A percentile compares a stretch with the other conserved stretches of the same genome.
These are phyloP conservation scores for Annona cherimola DNA, from an alignment of 164 flowering plant species.

Conservation along the genomic window DNA sequence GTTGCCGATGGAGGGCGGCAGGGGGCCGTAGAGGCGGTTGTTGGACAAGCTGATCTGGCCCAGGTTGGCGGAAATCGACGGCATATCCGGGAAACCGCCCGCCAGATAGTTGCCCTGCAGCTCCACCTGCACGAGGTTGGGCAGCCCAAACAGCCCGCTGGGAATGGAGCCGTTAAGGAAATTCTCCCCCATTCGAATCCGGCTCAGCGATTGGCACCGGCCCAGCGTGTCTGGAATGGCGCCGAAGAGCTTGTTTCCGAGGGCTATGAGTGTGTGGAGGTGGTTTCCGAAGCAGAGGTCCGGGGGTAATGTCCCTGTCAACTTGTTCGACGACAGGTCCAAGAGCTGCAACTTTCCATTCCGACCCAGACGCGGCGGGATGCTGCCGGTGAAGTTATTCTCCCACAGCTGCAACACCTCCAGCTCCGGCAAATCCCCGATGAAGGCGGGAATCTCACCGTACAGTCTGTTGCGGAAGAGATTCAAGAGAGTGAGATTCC, in stretches of 20 bases:
- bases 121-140: constrained; percentile 71
- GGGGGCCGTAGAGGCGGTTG: constrained; percentile 62
- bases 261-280: constrained; percentile 68
- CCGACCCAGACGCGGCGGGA: constrained; percentile 62
- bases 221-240: constrained; percentile 82
- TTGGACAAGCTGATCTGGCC: constrained; percentile 88
- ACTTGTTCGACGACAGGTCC: constrained; percentile 78
- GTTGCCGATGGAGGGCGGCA: constrained; percentile 73
- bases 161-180: constrained; percentile 89
- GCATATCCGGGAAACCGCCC: constrained; percentile 61
- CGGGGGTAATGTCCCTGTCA: constrained; percentile 77
- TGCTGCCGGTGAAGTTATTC: constrained; percentile 82
- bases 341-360: constrained; percentile 56
- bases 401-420: constrained; percentile 96
- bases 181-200: constrained; percentile 88
- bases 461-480: constrained; percentile 81
- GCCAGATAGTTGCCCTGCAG: constrained; percentile 69
- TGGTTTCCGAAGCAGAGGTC: constrained; percentile 57
- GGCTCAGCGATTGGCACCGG: constrained; percentile 51
- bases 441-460: constrained; percentile 77
- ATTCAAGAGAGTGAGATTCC: constrained; percentile 74
- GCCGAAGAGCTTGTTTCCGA: constrained; percentile 76
- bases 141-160: constrained; percentile 59
- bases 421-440: constrained; percentile 69
- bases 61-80: constrained; percentile 32